Evolutionary conservation across 306 rosid species (phyloP).

Genomic region (Hippophae gyantsensis): DNA sequence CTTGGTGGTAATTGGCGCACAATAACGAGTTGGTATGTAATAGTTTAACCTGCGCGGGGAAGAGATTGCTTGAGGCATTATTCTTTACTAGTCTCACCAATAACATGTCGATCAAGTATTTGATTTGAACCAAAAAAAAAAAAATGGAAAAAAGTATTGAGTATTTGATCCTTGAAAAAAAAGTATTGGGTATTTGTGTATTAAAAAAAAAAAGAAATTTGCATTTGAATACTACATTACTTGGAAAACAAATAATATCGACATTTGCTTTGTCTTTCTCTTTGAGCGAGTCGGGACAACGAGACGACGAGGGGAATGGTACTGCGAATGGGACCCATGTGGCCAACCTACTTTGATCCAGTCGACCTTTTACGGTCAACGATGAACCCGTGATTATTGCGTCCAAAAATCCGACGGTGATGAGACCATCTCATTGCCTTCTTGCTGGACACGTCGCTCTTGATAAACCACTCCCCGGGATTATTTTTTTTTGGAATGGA

Average conservation of each 20-base stretch:
- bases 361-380: constrained; percentile 15
- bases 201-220: no score
- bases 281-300: constrained; percentile 5
- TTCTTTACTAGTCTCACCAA: no score
- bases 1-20: constrained; percentile 5
- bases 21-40: not conserved
- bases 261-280: not conserved
- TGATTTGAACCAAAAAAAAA: no score
- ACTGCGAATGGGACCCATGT: constrained; percentile 13
- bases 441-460: not conserved
- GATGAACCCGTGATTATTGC: constrained; percentile 35
- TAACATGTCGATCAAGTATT: no score
- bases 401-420: constrained; percentile 22
- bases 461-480: not conserved
- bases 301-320: not conserved
- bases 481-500: no score
- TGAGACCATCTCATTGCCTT: no score
- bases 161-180: no score
- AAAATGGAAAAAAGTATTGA: no score
- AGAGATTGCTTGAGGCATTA: no score
- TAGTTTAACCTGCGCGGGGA: constrained; percentile 6
- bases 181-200: no score
- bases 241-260: no score
- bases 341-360: constrained; percentile 8
- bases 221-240: no score